These are phyloP conservation scores for Suhomyces yuchorum DNA, from an alignment of 1,139 yeast genomes.

Conservation along the genomic window DNA sequence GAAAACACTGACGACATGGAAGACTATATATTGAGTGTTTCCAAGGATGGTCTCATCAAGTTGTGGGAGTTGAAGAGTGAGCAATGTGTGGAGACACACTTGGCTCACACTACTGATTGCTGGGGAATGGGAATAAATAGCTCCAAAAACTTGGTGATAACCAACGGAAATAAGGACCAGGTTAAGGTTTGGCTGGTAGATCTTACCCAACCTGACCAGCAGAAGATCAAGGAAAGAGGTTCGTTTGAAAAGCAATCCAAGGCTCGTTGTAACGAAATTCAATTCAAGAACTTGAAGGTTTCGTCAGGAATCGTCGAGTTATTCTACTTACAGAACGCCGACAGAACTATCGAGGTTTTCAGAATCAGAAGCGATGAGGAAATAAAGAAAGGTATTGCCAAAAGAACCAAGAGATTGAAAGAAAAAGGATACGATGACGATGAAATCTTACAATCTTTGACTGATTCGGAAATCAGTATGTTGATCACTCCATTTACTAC, in stretches of 20 bases:
- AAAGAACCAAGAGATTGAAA: constrained; percentile 75
- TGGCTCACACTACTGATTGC: constrained; percentile 92
- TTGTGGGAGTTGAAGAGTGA: constrained; percentile 90
- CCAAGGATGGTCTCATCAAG: constrained; percentile 89
- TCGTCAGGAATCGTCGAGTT: constrained; percentile 35
- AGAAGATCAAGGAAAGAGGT: constrained; percentile 65
- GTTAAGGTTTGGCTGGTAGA: constrained; percentile 80
- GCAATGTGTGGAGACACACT: constrained; percentile 91
- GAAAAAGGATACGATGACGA: constrained; percentile 68
- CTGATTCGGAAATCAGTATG: constrained; percentile 59
- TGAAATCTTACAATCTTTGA: constrained; percentile 57
- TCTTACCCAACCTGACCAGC: constrained; percentile 50
- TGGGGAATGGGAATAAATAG: constrained; percentile 69
- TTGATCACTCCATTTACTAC: constrained; percentile 65
- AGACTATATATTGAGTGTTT: constrained; percentile 71
- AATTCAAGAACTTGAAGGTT: constrained; percentile 49
- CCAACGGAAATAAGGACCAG: constrained; percentile 81
- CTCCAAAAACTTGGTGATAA: constrained; percentile 50
- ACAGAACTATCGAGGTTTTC: constrained; percentile 79
- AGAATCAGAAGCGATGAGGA: constrained; percentile 79
- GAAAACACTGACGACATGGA: constrained; percentile 53
- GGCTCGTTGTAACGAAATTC: constrained; percentile 66
- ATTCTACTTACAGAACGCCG: constrained; percentile 75
- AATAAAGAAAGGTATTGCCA: constrained; percentile 71
- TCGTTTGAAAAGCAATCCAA: constrained; percentile 75